Evolutionary conservation across 306 rosid species (phyloP).

Genomic region (Ochetophila trinervis): DNA sequence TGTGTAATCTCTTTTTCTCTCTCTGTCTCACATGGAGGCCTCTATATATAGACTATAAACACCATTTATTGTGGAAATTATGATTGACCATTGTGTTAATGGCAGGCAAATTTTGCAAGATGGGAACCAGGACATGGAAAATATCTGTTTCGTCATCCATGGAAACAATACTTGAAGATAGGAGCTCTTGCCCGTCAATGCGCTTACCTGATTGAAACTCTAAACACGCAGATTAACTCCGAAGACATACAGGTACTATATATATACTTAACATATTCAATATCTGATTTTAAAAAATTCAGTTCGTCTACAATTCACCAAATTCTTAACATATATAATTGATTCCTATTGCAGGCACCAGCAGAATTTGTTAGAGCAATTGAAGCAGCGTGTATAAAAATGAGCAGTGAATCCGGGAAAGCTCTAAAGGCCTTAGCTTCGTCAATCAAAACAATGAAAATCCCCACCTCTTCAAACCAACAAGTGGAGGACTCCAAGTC

Average conservation of each 20-base stretch:
- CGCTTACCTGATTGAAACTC: slow-evolving; percentile 76
- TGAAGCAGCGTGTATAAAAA: slow-evolving; percentile 50
- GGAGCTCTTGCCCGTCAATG: slow-evolving; percentile 71
- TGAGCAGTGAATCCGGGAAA: slow-evolving; percentile 59
- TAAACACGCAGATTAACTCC: slow-evolving; percentile 43
- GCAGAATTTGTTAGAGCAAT: slow-evolving; percentile 44
- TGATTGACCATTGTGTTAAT: slow-evolving; percentile 5
- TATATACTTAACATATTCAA: no score
- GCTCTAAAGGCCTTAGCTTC: slow-evolving; percentile 54
- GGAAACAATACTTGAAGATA: slow-evolving; percentile 78
- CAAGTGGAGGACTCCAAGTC: slow-evolving; percentile 51
- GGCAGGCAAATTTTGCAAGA: slow-evolving; percentile 78
- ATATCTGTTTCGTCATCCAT: slow-evolving; percentile 72
- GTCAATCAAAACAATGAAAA: slow-evolving; percentile 58
- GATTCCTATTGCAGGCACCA: slow-evolving; percentile 34
- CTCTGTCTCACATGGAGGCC: slow-evolving; percentile 4
- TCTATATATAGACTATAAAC: neutral
- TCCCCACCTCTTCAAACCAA: slow-evolving; percentile 37
- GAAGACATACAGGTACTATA: slow-evolving; percentile 42
- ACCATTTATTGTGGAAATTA: neutral
- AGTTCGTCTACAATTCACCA: no score
- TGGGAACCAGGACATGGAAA: slow-evolving; percentile 96
- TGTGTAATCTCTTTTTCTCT: slow-evolving; percentile 19
- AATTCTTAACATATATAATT: neutral
- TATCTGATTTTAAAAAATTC: no score